Evolutionary conservation across 2,329 filamentous ascomycete genomes (phyloP).

Genomic region (Tolypocladium tropicale): DNA sequence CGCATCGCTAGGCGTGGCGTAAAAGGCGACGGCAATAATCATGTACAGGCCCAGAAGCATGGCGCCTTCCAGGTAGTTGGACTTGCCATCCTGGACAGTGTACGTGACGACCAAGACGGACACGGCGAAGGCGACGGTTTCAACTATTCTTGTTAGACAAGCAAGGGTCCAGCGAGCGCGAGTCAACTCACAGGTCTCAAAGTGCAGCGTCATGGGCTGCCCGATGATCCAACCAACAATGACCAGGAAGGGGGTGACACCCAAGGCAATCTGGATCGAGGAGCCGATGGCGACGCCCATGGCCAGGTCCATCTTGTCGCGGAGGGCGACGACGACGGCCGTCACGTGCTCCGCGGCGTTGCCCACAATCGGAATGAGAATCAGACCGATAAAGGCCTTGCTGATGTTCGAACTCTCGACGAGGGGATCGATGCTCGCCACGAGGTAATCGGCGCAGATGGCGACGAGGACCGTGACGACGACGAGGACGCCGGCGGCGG

Average conservation of each 20-base stretch:
- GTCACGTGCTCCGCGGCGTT: constrained; percentile 77
- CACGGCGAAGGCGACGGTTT: constrained; percentile 68
- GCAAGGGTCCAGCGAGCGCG: not conserved
- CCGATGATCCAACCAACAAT: constrained; percentile 71
- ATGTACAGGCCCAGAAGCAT: constrained; percentile 49
- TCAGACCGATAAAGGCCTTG: constrained; percentile 72
- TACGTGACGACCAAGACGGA: constrained; percentile 67
- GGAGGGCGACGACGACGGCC: constrained; percentile 66
- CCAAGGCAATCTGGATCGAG: constrained; percentile 72
- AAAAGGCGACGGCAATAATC: constrained; percentile 53
- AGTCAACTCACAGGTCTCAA: constrained; percentile 46
- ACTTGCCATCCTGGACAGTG: constrained; percentile 71
- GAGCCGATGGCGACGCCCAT: constrained; percentile 76
- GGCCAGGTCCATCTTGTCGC: constrained; percentile 65
- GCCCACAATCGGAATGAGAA: constrained; percentile 69
- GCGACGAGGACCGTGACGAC: constrained; percentile 60
- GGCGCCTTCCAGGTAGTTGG: constrained; percentile 74
- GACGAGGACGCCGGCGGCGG: constrained; percentile 57
- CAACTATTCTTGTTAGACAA: constrained; percentile 31
- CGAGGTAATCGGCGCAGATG: constrained; percentile 66
- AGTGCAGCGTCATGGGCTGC: constrained; percentile 66
- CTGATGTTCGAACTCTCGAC: constrained; percentile 62
- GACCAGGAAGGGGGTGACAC: constrained; percentile 72
- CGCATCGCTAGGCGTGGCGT: constrained; percentile 39
- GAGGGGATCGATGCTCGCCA: constrained; percentile 64